Evolutionary conservation across 2,329 filamentous ascomycete species (phyloP).

Genomic region (Pseudogymnoascus sp.): DNA sequence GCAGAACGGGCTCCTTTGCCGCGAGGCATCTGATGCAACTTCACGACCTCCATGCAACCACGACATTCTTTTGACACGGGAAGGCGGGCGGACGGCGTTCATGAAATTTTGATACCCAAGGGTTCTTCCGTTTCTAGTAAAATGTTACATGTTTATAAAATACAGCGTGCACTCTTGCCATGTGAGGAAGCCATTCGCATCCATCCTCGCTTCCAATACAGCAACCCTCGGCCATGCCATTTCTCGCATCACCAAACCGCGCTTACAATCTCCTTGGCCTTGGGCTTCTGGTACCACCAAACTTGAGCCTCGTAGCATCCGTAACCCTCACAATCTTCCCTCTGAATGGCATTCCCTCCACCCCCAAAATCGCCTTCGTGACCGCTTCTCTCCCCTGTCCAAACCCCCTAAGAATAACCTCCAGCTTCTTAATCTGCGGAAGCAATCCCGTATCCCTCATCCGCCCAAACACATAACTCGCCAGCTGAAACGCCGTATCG

Average conservation of each 20-base stretch:
- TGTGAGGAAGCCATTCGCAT: background rate
- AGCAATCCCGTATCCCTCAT: constrained; percentile 76
- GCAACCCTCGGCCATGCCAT: background rate
- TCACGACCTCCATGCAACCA: background rate
- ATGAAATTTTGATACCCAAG: constrained; percentile 10
- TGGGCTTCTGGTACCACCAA: constrained; percentile 83
- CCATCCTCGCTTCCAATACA: background rate
- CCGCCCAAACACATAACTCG: constrained; percentile 71
- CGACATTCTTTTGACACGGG: background rate
- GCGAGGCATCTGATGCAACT: constrained; percentile 15
- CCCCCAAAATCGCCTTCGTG: constrained; percentile 78
- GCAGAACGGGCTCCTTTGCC: constrained; percentile 42
- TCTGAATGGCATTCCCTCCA: constrained; percentile 69
- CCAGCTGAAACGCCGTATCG: constrained; percentile 86
- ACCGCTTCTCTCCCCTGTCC: constrained; percentile 81
- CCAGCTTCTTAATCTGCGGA: constrained; percentile 64
- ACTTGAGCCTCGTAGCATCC: constrained; percentile 85
- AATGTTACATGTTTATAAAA: constrained; percentile 8
- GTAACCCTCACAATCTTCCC: constrained; percentile 69
- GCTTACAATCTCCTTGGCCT: constrained; percentile 67
- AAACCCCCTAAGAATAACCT: constrained; percentile 78
- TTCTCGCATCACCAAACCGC: constrained; percentile 26
- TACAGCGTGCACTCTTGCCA: constrained; percentile 5
- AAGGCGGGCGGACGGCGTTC: background rate
- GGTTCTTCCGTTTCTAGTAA: constrained; percentile 5